Conservation (phyloP, 75 land plant genomes). For the Cryptomeria japonica region DNA sequence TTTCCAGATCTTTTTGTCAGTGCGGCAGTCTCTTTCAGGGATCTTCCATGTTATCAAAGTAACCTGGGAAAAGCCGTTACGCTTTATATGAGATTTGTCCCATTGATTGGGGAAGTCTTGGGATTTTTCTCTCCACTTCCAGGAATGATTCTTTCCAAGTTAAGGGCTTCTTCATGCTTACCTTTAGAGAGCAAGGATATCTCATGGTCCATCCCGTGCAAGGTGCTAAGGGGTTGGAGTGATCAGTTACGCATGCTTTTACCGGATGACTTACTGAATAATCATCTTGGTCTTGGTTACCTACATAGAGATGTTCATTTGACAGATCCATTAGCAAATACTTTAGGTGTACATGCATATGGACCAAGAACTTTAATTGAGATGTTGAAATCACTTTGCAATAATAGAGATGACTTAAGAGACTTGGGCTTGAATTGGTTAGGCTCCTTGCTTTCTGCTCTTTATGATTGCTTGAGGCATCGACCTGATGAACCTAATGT, state of each 20-base stretch:
- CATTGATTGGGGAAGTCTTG: conserved; percentile 86
- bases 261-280: conserved; percentile 59
- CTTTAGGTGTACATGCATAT: conserved; percentile 71
- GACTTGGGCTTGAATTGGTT: conserved; percentile 70
- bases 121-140: conserved; percentile 91
- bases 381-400: conserved; percentile 53
- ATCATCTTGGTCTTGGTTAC: conserved; percentile 76
- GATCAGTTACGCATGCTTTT: conserved; percentile 51
- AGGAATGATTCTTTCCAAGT: conserved; percentile 63
- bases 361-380: conserved; percentile 63
- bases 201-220: conserved; percentile 85
- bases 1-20: conserved; percentile 66
- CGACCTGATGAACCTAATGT: conserved; percentile 17
- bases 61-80: conserved; percentile 70
- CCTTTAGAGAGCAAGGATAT: conserved; percentile 60
- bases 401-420: conserved; percentile 30
- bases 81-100: conserved; percentile 83
- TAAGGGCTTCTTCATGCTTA: conserved; percentile 70
- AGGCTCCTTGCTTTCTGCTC: conserved; percentile 60
- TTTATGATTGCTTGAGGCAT: conserved; percentile 31
- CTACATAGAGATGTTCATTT: conserved; percentile 65
- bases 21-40: conserved; percentile 64
- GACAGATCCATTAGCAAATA: conserved; percentile 68
- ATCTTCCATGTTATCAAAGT: conserved; percentile 50
- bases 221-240: conserved; percentile 71